These are phyloP conservation scores for Backusella tarrabulga DNA, from an alignment of 192 early-diverging fungal genomes.

Conservation along the genomic window DNA sequence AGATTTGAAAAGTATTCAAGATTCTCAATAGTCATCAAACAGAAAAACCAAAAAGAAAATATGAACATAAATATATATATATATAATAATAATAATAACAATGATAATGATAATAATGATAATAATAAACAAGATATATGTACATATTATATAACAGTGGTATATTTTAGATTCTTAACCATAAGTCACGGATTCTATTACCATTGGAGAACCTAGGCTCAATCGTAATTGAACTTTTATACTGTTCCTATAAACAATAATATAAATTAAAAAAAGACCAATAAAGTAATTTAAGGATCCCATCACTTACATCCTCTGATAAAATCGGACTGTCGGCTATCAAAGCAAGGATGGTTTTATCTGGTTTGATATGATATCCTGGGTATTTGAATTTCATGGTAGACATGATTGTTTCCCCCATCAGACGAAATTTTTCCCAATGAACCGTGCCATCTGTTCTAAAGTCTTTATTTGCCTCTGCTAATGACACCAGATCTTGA, in stretches of 20 bases:
- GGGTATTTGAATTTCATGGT: conserved; percentile 26
- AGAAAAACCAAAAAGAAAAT: not conserved
- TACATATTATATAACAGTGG: not conserved
- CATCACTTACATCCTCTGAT: conserved; percentile 26
- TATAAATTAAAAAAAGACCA: not conserved
- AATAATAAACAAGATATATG: not conserved
- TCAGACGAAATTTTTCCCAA: conserved; percentile 68
- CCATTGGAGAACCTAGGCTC: conserved; percentile 16
- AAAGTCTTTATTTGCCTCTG: conserved; percentile 68
- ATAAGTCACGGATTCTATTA: conserved; percentile 21
- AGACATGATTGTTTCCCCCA: conserved; percentile 40
- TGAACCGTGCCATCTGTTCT: conserved; percentile 65
- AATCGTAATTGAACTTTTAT: conserved; percentile 10
- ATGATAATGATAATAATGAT: not conserved
- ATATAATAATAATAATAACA: not conserved
- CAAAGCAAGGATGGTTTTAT: conserved; percentile 22
- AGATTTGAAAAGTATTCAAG: not conserved
- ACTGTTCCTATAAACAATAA: conserved; percentile 5
- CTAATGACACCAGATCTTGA: conserved; percentile 70
- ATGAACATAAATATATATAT: too few species aligned
- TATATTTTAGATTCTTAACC: conserved; percentile 11
- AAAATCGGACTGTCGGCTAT: conserved; percentile 25
- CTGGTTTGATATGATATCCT: conserved; percentile 18
- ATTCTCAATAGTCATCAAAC: not conserved
- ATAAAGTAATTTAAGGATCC: not conserved